A percentile compares a stretch with the other conserved stretches of the same genome.
Evolutionary conservation across 2,329 filamentous ascomycete genomes (phyloP).

Genomic region (Corinectria fuckeliana): DNA sequence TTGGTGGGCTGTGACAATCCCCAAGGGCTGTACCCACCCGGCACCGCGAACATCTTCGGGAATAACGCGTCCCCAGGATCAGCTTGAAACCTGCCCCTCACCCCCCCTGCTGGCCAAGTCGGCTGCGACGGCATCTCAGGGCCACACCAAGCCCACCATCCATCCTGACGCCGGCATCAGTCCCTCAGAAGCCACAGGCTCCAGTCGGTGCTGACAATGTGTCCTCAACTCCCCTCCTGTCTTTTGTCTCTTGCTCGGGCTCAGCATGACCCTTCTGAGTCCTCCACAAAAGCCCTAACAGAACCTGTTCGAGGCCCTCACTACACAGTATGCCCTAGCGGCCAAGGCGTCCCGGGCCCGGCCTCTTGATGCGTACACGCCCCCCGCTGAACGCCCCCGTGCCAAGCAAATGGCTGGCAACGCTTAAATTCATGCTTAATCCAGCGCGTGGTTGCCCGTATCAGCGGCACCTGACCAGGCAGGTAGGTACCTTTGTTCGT

Average conservation of each 20-base stretch:
- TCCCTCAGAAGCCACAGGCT: conserved; percentile 36
- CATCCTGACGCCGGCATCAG: conserved; percentile 26
- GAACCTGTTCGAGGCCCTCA: neutral
- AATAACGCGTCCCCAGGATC: conserved; percentile 38
- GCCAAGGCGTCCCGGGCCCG: neutral
- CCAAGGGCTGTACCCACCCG: conserved; percentile 31
- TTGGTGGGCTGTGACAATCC: conserved; percentile 18
- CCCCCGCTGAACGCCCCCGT: conserved; percentile 36
- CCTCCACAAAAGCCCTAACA: conserved; percentile 6
- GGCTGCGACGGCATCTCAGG: conserved; percentile 48
- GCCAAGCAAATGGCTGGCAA: conserved; percentile 55
- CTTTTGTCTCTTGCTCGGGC: conserved; percentile 19
- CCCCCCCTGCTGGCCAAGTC: conserved; percentile 44
- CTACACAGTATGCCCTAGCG: neutral
- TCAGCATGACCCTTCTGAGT: conserved; percentile 11
- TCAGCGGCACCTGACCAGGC: conserved; percentile 27
- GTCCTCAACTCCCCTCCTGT: conserved; percentile 15
- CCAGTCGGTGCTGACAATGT: conserved; percentile 29
- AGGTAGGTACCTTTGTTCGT: conserved; percentile 3
- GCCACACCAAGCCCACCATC: conserved; percentile 40
- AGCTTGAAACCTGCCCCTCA: conserved; percentile 23
- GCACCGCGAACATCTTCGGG: conserved; percentile 38
- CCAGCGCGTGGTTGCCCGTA: conserved; percentile 33
- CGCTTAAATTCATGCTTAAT: conserved; percentile 61
- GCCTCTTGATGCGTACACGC: conserved; percentile 27